These are phyloP conservation scores for Macrophomina phaseolina DNA, from an alignment of 2,329 filamentous ascomycete species.

Conservation along the genomic window DNA sequence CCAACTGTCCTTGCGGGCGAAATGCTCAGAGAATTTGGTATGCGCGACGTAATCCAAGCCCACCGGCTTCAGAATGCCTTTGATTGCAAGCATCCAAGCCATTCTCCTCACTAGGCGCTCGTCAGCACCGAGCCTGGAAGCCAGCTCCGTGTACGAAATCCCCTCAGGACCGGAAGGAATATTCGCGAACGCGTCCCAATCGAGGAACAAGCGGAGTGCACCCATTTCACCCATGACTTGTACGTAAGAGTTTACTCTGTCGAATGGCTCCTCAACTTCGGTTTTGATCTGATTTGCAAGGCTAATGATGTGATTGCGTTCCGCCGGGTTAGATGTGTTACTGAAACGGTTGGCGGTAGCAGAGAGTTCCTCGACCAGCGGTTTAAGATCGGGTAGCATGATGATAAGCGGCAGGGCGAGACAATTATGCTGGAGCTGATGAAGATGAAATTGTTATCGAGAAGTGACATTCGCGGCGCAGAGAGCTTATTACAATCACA, in stretches of 20 bases:
- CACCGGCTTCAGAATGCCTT: not conserved
- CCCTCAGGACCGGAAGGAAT: not conserved
- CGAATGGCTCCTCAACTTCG: not conserved
- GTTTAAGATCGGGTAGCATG: no score
- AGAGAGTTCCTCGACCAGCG: no score
- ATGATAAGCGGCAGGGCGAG: no score
- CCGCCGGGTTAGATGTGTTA: no score
- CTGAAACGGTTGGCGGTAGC: no score
- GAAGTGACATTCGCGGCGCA: no score
- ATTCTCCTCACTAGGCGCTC: not conserved
- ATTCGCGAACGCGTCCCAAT: slow-evolving; percentile 6
- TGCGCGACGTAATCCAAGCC: not conserved
- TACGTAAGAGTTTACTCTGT: not conserved
- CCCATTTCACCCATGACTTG: not conserved
- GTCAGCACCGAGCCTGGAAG: slow-evolving; percentile 1
- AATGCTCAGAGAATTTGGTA: not conserved
- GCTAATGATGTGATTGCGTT: not conserved
- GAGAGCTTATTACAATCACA: no score
- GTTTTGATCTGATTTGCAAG: not conserved
- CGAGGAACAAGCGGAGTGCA: slow-evolving; percentile 1
- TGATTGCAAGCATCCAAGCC: not conserved
- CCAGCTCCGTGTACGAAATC: slow-evolving; percentile 10
- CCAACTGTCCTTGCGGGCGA: not conserved
- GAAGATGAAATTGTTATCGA: no score
- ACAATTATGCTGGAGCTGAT: no score